Conservation (phyloP, 768 basidiomycete species). For the Lactarius tabidus region DNA sequence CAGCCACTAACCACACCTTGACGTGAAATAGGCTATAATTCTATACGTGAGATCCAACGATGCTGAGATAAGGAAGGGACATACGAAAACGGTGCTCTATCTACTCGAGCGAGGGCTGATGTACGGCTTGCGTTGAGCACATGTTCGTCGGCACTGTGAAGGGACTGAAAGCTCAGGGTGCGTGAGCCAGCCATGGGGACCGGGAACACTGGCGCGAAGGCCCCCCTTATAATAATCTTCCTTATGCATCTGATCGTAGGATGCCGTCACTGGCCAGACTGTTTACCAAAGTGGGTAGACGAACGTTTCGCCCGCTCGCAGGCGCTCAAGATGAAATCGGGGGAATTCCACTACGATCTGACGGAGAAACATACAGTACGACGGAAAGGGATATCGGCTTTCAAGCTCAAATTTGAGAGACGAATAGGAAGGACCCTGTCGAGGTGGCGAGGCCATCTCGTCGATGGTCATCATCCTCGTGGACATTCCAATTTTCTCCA, state of each 20-base stretch:
- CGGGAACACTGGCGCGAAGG: not conserved
- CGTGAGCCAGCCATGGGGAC: slow-evolving; percentile 4
- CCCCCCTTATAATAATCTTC: slow-evolving; percentile 12
- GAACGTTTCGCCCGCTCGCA: slow-evolving; percentile 1
- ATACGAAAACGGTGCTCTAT: slow-evolving; percentile 81
- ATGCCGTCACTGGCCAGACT: slow-evolving; percentile 9
- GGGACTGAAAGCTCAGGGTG: slow-evolving; percentile 15
- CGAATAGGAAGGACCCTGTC: not conserved
- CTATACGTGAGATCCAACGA: not conserved
- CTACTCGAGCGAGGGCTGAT: slow-evolving; percentile 80
- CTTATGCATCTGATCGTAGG: not conserved
- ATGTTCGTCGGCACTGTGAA: not conserved
- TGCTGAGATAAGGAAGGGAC: slow-evolving; percentile 28
- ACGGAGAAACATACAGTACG: not conserved
- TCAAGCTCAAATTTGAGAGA: slow-evolving; percentile 6
- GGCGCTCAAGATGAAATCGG: not conserved
- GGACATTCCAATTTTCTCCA: not conserved
- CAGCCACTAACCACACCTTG: slow-evolving; percentile 47
- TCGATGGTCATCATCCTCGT: not conserved
- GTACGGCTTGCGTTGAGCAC: slow-evolving; percentile 66
- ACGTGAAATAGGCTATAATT: slow-evolving; percentile 45
- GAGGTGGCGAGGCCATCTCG: not conserved
- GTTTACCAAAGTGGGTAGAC: not conserved
- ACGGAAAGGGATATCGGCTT: not conserved
- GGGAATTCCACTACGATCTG: not conserved